These are phyloP conservation scores for Bassia scoparia DNA, from an alignment of 148 eudicot species.

Conservation along the genomic window DNA sequence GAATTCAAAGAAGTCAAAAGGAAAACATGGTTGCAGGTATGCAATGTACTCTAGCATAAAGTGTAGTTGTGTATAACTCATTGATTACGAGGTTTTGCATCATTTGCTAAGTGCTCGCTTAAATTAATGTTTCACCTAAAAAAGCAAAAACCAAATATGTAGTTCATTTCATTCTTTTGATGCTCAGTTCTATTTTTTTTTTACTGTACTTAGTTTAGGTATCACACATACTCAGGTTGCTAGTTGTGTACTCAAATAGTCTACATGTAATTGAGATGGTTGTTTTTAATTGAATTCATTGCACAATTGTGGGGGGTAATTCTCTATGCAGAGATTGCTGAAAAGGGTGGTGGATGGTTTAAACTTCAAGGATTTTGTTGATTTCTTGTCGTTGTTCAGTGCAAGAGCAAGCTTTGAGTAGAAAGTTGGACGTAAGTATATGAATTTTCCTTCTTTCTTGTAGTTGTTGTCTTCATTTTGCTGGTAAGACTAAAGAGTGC, in stretches of 20 bases:
- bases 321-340: conserved; percentile 66
- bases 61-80: too few species aligned
- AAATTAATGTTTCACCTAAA: too few species aligned
- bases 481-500: not conserved
- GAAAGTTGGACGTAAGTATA: conserved; percentile 63
- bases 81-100: too few species aligned
- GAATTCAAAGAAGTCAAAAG: conserved; percentile 29
- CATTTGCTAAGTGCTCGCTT: not conserved
- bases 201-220: conserved; percentile 97
- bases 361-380: conserved; percentile 93
- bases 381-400: conserved; percentile 82
- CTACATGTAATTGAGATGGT: too few species aligned
- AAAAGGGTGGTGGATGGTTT: conserved; percentile 95
- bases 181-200: too few species aligned
- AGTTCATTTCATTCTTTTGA: too few species aligned
- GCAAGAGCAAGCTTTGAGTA: conserved; percentile 64
- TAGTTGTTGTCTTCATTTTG: not conserved
- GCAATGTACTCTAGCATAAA: too few species aligned
- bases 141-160: too few species aligned
- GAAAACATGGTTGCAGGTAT: conserved; percentile 34
- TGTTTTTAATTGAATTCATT: too few species aligned
- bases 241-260: too few species aligned
- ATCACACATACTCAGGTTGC: not conserved
- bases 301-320: not conserved
- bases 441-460: not conserved